phyloP scores from a whole-genome alignment of 768 basidiomycete species.

The Cystobasidium ongulense region DNA sequence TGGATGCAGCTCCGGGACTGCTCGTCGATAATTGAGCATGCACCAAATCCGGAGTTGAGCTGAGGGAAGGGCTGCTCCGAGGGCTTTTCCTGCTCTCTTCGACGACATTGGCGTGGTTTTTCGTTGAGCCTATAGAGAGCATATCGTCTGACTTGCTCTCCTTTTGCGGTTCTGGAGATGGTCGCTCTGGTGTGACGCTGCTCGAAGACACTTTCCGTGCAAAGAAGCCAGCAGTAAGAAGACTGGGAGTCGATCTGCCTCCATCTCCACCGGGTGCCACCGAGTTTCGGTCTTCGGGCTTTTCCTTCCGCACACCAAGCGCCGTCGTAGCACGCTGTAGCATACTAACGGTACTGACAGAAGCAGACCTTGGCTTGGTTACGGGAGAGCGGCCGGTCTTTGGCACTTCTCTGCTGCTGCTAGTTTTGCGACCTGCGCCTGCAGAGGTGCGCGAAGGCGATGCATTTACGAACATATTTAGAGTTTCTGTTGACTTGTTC shows the following conservation, averaged over 20 bases:
- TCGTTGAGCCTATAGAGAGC: background rate
- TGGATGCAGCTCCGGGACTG: background rate
- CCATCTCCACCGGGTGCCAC: constrained; percentile 55
- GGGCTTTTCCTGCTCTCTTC: background rate
- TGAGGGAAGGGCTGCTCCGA: background rate
- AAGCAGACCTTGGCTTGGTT: constrained; percentile 67
- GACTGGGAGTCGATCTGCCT: constrained; percentile 38
- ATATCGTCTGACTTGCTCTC: background rate
- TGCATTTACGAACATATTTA: background rate
- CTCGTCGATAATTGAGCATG: background rate
- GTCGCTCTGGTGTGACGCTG: background rate
- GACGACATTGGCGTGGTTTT: too few species aligned
- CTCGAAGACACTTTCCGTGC: constrained; percentile 7
- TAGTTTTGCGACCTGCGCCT: background rate
- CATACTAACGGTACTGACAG: constrained; percentile 90
- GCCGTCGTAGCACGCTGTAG: constrained; percentile 92
- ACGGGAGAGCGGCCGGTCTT: constrained; percentile 46
- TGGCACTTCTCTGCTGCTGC: background rate
- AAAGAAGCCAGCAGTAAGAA: constrained; percentile 30
- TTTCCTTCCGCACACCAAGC: constrained; percentile 56
- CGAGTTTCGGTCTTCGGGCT: constrained; percentile 73
- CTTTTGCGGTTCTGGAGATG: background rate
- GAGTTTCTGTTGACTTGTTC: background rate
- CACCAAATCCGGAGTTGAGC: background rate
- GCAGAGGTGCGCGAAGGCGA: background rate